Evolutionary conservation across 768 basidiomycete species (phyloP).

Genomic region (Podaxis carcinomalis): DNA sequence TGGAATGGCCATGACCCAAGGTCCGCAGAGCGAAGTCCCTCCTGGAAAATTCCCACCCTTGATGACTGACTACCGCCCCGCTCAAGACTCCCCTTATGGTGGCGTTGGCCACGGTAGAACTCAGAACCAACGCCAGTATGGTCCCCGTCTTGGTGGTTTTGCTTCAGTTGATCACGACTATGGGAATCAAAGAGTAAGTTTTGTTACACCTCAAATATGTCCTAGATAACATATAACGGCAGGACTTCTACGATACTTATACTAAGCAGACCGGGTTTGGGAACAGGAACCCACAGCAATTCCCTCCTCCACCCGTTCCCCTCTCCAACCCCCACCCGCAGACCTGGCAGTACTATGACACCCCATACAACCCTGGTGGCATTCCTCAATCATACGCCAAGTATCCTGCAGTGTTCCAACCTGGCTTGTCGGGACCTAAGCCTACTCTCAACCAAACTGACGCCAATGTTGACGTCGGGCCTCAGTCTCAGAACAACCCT

Average conservation of each 20-base stretch:
- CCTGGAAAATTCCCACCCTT: too few relatives aligned
- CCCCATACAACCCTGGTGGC: constrained; percentile 57
- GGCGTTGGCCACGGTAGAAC: constrained; percentile 57
- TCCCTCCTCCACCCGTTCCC: constrained; percentile 58
- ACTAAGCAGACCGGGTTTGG: constrained; percentile 59
- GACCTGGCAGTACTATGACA: constrained; percentile 65
- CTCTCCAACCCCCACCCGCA: constrained; percentile 63
- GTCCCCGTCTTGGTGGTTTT: constrained; percentile 50
- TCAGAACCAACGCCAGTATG: constrained; percentile 60
- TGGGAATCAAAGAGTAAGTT: constrained; percentile 61
- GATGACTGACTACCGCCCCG: constrained; percentile 1
- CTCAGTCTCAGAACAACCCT: constrained; percentile 48
- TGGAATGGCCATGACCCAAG: constrained; percentile 86
- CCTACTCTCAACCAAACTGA: constrained; percentile 63
- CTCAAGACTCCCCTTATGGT: constrained; percentile 60
- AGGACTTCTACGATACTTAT: constrained; percentile 81
- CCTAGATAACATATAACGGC: constrained; percentile 18
- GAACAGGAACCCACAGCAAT: constrained; percentile 65
- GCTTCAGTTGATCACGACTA: constrained; percentile 65
- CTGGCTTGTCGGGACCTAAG: constrained; percentile 64
- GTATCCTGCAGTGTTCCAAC: constrained; percentile 73
- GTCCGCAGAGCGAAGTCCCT: constrained; percentile 59
- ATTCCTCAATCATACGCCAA: constrained; percentile 73
- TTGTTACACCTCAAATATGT: background rate
- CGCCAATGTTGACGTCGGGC: constrained; percentile 42